Evolutionary conservation across 345 rosid species (phyloP).

Genomic region (Abelmoschus esculentus): DNA sequence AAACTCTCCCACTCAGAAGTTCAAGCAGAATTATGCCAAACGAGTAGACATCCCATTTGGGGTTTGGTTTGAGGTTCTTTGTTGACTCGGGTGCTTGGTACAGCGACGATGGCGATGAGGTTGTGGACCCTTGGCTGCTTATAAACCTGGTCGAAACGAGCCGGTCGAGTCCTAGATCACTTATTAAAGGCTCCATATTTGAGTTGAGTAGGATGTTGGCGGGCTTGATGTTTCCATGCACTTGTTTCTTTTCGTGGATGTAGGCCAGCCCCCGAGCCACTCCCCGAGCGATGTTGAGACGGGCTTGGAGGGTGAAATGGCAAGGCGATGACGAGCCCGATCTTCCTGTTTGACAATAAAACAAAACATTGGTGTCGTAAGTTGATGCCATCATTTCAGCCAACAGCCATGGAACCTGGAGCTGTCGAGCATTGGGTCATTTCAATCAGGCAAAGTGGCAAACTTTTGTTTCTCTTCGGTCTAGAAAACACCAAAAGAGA

Average conservation of each 20-base stretch:
- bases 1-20: conserved; percentile 59
- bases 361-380: not conserved
- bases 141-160: conserved; percentile 27
- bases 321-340: conserved; percentile 47
- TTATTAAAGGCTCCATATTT: conserved; percentile 57
- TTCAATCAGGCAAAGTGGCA: not conserved
- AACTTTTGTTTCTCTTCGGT: not conserved
- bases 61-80: conserved; percentile 44
- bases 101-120: conserved; percentile 11
- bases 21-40: conserved; percentile 66
- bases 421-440: not conserved
- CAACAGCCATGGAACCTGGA: too few species aligned
- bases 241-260: conserved; percentile 73
- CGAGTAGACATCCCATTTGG: conserved; percentile 83
- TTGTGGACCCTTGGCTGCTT: conserved; percentile 30
- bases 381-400: not conserved
- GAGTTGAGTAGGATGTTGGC: conserved; percentile 58
- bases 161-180: conserved; percentile 63
- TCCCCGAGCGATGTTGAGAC: conserved; percentile 78
- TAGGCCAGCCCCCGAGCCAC: conserved; percentile 65
- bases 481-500: not conserved
- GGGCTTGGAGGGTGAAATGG: conserved; percentile 40
- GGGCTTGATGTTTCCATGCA: conserved; percentile 78
- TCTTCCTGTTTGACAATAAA: conserved; percentile 14
- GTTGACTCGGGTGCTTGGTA: conserved; percentile 75